phyloP scores from a whole-genome alignment of 140 eudicot species.

The Anethum foeniculum region DNA sequence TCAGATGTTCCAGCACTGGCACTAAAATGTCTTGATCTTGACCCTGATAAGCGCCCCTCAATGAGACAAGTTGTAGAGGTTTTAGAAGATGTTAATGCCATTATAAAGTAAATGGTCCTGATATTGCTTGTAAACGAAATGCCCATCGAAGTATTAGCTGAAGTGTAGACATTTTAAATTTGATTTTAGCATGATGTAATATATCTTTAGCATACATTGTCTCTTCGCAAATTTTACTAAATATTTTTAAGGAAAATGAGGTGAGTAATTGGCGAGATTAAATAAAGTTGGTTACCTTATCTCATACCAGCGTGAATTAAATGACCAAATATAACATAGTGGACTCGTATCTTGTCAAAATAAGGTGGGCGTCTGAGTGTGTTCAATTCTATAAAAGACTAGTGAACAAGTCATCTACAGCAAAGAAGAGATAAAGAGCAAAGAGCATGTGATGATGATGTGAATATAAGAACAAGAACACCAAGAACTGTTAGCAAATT shows the following conservation, averaged over 20 bases:
- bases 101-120: neutral
- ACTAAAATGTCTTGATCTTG: conserved; percentile 4
- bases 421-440: too few relatives aligned
- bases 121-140: neutral
- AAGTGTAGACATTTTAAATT: neutral
- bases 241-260: neutral
- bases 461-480: too few relatives aligned
- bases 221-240: neutral
- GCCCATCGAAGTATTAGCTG: neutral
- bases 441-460: too few relatives aligned
- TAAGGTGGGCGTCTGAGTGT: too few relatives aligned
- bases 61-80: conserved; percentile 9
- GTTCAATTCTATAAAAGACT: too few relatives aligned
- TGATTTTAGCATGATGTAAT: neutral
- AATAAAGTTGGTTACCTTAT: too few relatives aligned
- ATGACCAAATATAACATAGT: too few relatives aligned
- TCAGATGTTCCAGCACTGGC: conserved; percentile 11
- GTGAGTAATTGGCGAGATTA: neutral
- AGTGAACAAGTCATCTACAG: too few relatives aligned
- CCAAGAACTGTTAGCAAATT: too few relatives aligned
- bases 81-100: conserved; percentile 5
- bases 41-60: conserved; percentile 8
- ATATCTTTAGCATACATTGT: neutral
- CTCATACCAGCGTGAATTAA: too few relatives aligned
- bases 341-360: too few relatives aligned